Conservation (phyloP, 1,139 yeast species). For the Geotrichum histeridarum region DNA sequence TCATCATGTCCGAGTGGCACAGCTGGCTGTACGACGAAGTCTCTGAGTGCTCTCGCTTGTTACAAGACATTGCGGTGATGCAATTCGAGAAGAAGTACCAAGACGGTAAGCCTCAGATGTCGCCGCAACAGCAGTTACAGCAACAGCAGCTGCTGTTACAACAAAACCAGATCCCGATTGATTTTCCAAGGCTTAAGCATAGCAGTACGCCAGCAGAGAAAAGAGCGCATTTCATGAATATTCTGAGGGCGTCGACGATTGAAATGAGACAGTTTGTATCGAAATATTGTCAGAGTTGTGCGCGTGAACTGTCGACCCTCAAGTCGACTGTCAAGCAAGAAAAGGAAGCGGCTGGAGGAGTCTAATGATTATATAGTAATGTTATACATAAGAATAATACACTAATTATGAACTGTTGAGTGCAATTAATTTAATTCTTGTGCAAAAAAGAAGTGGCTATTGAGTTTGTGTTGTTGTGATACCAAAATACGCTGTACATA, state of each 20-base stretch:
- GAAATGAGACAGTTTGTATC: conserved; percentile 12
- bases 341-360: neutral
- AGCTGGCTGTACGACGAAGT: conserved; percentile 69
- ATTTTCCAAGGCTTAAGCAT: neutral
- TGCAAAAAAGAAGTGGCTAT: no score
- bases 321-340: neutral
- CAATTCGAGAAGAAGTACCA: conserved; percentile 1
- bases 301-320: conserved; percentile 6
- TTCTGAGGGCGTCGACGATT: neutral
- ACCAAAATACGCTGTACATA: no score
- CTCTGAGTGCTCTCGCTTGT: conserved; percentile 23
- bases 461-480: no score
- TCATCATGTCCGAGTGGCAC: conserved; percentile 64
- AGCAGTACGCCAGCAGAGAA: neutral
- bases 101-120: neutral
- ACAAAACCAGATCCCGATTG: neutral
- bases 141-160: neutral
- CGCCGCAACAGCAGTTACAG: neutral
- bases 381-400: neutral
- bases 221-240: neutral
- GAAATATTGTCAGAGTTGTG: conserved; percentile 14
- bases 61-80: conserved; percentile 11
- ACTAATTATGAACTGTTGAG: neutral
- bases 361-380: neutral
- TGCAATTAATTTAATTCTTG: no score